Base-by-base conservation (phyloP, 495 filamentous ascomycete species). In the Rhypophila decipiens region DNA sequence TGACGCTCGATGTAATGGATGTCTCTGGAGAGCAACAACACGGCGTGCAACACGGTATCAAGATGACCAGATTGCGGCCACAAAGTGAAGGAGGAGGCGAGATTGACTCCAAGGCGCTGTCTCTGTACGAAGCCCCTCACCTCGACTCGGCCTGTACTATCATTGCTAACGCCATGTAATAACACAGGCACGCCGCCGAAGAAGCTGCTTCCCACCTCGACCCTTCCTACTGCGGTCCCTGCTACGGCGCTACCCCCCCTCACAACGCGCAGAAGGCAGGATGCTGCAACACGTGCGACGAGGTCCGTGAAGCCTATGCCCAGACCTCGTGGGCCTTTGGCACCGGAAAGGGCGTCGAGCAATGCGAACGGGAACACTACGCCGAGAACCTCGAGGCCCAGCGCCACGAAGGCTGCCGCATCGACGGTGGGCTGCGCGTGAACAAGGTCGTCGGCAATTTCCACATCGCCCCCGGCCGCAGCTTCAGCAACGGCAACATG, bases 391-490 rank as follows among this genome's bases (percentile, higher is more conserved):
- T 99, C 36, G 85, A 91, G 57, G 82, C 80, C 46, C 90, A 96
- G 69, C 80, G 89, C 20, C 75, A 81, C 13, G 94, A 99, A 62
- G 93, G 93, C 22, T 99, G 93, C 66, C 88, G 95, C 22, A 85
- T 99, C 49, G 90, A 96, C 57, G 93, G 93, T 48, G 84, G 81
- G 11, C 76, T 99, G 50, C 85, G 87, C 23, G 93, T 99, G 37
- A 99, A 97, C 73, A 99, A 98, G 64, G 93, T 99, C 2, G 76
- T 97, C 44, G 93, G 93, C 36, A 99, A 99, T 70, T 99, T 99
- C 79, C 93, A 99, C 69, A 86, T 99, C 57, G 94, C 93, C 2
- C 94, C 93, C 1, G 93, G 93, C 59, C 84, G 89, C 66, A 88
- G 82, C 61, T 97, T 96, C 76, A 89, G 83, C 56, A 93, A 85